Evolutionary conservation across 1,139 yeast genomes (phyloP).

Genomic region (Hemisphaericaspora lyxosophila): DNA sequence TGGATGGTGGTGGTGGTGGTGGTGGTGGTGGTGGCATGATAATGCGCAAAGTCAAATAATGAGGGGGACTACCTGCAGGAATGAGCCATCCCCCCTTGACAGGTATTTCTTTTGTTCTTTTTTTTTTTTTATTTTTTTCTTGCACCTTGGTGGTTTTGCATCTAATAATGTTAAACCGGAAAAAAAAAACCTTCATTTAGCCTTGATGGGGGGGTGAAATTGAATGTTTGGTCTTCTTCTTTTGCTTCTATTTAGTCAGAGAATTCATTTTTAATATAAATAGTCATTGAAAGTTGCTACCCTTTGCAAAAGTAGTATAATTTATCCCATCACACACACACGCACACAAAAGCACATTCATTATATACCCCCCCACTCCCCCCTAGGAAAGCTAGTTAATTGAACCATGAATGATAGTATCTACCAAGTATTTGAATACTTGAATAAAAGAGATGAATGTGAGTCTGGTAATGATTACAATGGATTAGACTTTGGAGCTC

Average conservation of each 20-base stretch:
- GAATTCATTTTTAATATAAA: too few relatives aligned
- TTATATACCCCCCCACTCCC: too few relatives aligned
- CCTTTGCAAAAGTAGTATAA: neutral
- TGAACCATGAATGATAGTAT: conserved; percentile 1
- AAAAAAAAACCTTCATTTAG: too few relatives aligned
- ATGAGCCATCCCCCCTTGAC: neutral
- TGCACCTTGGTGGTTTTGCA: conserved; percentile 1
- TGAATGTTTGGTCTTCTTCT: too few relatives aligned
- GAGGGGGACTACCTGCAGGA: neutral
- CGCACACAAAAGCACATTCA: conserved; percentile 2
- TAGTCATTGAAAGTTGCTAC: neutral
- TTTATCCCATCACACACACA: neutral
- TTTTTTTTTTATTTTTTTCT: neutral
- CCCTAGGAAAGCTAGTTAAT: too few relatives aligned
- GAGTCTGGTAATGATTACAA: conserved; percentile 37
- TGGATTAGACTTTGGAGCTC: conserved; percentile 51
- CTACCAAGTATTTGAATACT: conserved; percentile 12
- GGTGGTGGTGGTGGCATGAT: too few relatives aligned
- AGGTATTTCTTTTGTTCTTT: too few relatives aligned
- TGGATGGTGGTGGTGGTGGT: too few relatives aligned
- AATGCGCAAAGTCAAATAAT: too few relatives aligned
- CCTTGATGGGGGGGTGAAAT: too few relatives aligned
- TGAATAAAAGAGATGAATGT: conserved; percentile 34
- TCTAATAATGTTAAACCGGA: too few relatives aligned
- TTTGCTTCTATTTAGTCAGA: too few relatives aligned